Percentiles rank a stretch among this genome's conserved stretches.
Evolutionary conservation across 2,329 filamentous ascomycete genomes (phyloP).

Genomic region (Cryphonectria nitschkei): DNA sequence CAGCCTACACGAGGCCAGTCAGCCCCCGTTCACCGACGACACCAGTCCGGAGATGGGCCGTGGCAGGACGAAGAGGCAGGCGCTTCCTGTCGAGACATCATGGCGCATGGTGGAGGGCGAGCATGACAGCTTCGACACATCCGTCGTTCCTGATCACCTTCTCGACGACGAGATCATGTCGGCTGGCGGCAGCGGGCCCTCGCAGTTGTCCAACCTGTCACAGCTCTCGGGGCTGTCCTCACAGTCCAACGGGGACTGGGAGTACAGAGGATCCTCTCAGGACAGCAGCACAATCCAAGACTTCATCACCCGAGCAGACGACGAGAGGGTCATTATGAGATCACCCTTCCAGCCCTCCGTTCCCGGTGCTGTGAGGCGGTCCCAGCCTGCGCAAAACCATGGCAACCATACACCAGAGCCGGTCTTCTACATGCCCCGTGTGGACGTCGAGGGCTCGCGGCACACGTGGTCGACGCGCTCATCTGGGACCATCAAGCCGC

Average conservation of each 20-base stretch:
- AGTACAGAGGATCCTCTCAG: constrained; percentile 55
- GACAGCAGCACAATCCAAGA: constrained; percentile 56
- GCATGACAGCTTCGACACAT: constrained; percentile 63
- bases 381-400: constrained; percentile 32
- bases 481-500: constrained; percentile 40
- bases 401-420: constrained; percentile 50
- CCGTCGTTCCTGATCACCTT: constrained; percentile 51
- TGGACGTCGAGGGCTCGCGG: constrained; percentile 46
- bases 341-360: constrained; percentile 60
- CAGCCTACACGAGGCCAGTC: background rate
- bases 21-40: background rate
- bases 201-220: constrained; percentile 45
- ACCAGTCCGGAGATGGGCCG: constrained; percentile 17
- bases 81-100: constrained; percentile 54
- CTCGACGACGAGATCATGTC: constrained; percentile 45
- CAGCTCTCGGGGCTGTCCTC: constrained; percentile 36
- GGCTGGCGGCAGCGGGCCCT: constrained; percentile 47
- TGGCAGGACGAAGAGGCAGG: constrained; percentile 31
- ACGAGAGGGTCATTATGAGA: constrained; percentile 58
- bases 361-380: constrained; percentile 41
- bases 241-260: constrained; percentile 41
- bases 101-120: constrained; percentile 66
- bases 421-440: constrained; percentile 57
- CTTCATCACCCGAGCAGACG: constrained; percentile 56
- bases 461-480: constrained; percentile 40